Conservation (phyloP, 2,329 filamentous ascomycete species). For the Colletotrichum viniferum region DNA sequence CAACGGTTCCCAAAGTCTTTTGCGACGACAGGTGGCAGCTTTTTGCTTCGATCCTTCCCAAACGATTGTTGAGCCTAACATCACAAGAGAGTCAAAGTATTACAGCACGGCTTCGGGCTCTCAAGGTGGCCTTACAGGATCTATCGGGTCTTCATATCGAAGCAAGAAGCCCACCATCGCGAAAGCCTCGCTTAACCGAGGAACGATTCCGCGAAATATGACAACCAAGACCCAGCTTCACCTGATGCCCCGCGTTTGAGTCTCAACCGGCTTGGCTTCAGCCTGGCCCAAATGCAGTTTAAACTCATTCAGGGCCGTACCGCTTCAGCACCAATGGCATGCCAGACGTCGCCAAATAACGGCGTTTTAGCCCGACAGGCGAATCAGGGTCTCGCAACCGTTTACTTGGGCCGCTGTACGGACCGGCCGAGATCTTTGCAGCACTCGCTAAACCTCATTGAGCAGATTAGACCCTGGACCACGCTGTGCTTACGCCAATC, state of each 20-base stretch:
- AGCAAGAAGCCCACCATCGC: not conserved
- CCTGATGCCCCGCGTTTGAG: not conserved
- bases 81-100: not conserved
- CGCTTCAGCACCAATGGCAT: not conserved
- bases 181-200: not conserved
- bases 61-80: not conserved
- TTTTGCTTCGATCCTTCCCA: not conserved
- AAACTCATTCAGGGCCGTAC: not conserved
- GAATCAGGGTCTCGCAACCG: not conserved
- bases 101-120: fast-evolving
- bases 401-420: not conserved
- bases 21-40: not conserved
- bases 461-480: not conserved
- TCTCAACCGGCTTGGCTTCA: not conserved
- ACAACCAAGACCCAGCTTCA: not conserved
- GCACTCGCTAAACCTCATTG: not conserved
- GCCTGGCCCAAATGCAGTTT: not conserved
- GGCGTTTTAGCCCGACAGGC: not conserved
- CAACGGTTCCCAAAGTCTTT: not conserved
- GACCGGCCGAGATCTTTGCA: conserved; percentile 2
- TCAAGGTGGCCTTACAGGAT: fast-evolving
- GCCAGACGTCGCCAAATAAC: not conserved
- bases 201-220: not conserved
- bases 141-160: not conserved
- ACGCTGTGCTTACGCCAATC: not conserved